Evolutionary conservation across 768 basidiomycete genomes (phyloP).

Genomic region (Crassisporium funariophilum): DNA sequence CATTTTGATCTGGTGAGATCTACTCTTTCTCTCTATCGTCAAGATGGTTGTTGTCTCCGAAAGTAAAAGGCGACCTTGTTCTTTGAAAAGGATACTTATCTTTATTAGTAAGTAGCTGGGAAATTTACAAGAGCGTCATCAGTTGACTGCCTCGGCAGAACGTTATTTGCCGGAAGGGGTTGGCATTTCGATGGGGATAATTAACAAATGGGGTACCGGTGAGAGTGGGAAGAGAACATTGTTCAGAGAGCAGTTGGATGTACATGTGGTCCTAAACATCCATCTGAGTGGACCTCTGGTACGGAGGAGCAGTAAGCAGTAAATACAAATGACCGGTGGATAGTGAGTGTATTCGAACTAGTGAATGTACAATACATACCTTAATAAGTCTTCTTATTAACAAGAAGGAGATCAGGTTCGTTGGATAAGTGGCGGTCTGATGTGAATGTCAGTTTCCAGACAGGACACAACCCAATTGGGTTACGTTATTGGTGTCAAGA

Average conservation of each 20-base stretch:
- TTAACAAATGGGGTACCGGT: conserved; percentile 26
- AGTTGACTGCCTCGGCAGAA: conserved; percentile 9
- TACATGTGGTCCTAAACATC: conserved; percentile 7
- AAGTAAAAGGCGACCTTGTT: conserved; percentile 6
- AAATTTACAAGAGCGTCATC: conserved; percentile 4
- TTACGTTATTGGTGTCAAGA: conserved; percentile 17
- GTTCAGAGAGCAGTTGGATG: conserved; percentile 1
- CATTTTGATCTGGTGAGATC: too few relatives aligned
- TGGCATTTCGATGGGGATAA: conserved; percentile 12
- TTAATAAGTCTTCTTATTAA: too few relatives aligned
- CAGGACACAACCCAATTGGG: conserved; percentile 5
- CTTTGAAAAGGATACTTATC: not conserved
- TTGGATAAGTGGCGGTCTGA: conserved; percentile 14
- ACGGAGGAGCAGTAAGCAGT: not conserved
- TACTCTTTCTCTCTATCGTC: too few relatives aligned
- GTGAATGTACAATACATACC: too few relatives aligned
- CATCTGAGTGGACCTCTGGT: not conserved
- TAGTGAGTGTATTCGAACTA: too few relatives aligned
- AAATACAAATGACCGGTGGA: conserved; percentile 1
- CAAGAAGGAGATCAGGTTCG: not conserved
- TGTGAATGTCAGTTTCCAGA: conserved; percentile 8
- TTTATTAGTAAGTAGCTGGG: not conserved
- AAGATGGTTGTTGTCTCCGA: conserved; percentile 5
- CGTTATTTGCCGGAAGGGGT: conserved; percentile 13
- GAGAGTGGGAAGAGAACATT: conserved; percentile 21